These are phyloP conservation scores for Neofusicoccum parvum DNA, from an alignment of 2,329 filamentous ascomycete species.

Conservation along the genomic window DNA sequence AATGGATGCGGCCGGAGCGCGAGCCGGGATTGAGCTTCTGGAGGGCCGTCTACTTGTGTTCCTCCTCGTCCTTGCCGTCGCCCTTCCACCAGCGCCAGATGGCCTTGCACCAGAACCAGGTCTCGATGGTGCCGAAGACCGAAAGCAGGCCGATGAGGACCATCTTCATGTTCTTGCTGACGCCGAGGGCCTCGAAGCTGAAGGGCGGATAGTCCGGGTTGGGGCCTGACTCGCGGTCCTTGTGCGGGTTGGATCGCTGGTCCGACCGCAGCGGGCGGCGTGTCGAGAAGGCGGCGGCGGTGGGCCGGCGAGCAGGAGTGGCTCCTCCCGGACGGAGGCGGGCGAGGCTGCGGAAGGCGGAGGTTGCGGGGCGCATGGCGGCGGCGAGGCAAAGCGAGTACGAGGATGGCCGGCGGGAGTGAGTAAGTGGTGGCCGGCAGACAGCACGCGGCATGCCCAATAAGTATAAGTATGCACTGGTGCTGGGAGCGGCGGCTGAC, in stretches of 20 bases:
- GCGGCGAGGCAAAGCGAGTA: neutral
- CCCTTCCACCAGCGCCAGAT: constrained; percentile 1
- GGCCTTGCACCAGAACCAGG: constrained; percentile 3
- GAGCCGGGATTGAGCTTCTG: no score
- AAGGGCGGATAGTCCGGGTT: neutral
- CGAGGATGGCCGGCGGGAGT: neutral
- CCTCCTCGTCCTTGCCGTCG: neutral
- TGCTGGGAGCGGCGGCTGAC: neutral
- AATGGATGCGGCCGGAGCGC: neutral
- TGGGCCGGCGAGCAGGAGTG: neutral
- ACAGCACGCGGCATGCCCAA: neutral
- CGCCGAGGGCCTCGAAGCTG: neutral
- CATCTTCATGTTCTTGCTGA: constrained; percentile 1
- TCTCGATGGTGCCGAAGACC: neutral
- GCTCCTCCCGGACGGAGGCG: neutral
- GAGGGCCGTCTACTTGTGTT: no score
- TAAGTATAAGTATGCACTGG: neutral
- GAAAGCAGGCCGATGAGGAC: neutral
- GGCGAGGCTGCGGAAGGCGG: neutral
- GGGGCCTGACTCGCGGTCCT: neutral
- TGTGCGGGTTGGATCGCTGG: neutral
- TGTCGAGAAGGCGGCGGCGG: neutral
- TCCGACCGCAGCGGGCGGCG: neutral
- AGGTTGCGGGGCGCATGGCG: neutral
- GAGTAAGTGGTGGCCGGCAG: neutral